phyloP scores from a whole-genome alignment of 768 basidiomycete genomes.

The Auriscalpium microsporum region DNA sequence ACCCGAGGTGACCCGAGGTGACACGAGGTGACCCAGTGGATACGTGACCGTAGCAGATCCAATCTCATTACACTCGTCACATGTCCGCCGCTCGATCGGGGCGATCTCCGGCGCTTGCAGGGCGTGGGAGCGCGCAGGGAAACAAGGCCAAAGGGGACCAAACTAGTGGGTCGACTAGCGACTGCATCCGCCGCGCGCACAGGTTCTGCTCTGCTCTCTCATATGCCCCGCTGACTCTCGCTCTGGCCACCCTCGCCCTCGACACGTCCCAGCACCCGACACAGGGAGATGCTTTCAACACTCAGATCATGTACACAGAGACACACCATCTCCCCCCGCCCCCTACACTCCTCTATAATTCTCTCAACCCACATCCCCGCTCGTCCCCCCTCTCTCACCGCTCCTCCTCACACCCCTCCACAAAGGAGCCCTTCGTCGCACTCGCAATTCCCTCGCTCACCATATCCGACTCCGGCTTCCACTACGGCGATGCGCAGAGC shows the following conservation, averaged over 20 bases:
- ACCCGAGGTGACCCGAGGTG: too few relatives aligned
- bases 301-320: conserved; percentile 44
- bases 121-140: not conserved
- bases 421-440: conserved; percentile 58
- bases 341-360: conserved; percentile 14
- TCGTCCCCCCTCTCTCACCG: conserved; percentile 5
- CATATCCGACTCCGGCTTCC: conserved; percentile 57
- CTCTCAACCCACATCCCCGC: conserved; percentile 30
- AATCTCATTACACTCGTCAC: too few relatives aligned
- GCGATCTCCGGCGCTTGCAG: too few relatives aligned
- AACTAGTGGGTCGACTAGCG: not conserved
- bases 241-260: conserved; percentile 37
- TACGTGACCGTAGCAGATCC: too few relatives aligned
- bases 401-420: conserved; percentile 11
- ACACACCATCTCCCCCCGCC: conserved; percentile 2
- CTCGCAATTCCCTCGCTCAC: conserved; percentile 71
- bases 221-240: conserved; percentile 14
- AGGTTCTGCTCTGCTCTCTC: conserved; percentile 27
- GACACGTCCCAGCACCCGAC: conserved; percentile 5
- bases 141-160: not conserved
- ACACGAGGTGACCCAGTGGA: too few relatives aligned
- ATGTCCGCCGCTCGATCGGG: too few relatives aligned
- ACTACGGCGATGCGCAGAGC: conserved; percentile 48
- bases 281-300: conserved; percentile 38
- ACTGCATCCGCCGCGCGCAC: conserved; percentile 1